A percentile compares a stretch with the other conserved stretches of the same genome.
These are phyloP conservation scores for Aspergillus indologenus DNA, from an alignment of 495 filamentous ascomycete species.

Conservation along the genomic window DNA sequence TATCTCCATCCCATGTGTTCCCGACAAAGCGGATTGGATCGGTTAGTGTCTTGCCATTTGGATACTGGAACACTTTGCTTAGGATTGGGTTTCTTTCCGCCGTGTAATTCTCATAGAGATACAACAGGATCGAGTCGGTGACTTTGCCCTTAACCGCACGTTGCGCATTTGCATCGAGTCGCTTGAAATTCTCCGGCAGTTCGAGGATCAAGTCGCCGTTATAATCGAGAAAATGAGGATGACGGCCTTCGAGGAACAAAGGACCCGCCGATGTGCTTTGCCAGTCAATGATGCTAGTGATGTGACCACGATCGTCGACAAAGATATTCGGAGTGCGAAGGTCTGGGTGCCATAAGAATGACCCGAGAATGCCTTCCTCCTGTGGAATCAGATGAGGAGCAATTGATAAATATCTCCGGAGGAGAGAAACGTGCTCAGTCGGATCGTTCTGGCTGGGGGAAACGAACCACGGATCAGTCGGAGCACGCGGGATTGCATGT, in stretches of 20 bases:
- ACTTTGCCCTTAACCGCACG: slow-evolving; percentile 14
- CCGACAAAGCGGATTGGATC: slow-evolving; percentile 17
- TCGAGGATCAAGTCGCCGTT: slow-evolving; percentile 25
- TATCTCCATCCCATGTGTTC: too few species aligned
- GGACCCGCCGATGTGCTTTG: slow-evolving; percentile 25
- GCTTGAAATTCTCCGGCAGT: slow-evolving; percentile 22
- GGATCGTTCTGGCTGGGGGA: slow-evolving; percentile 25
- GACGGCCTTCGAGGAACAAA: slow-evolving; percentile 24
- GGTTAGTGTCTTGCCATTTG: slow-evolving; percentile 3
- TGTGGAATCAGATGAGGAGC: slow-evolving; percentile 26
- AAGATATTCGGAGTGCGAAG: slow-evolving; percentile 36
- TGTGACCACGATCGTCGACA: slow-evolving; percentile 22
- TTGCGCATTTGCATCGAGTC: slow-evolving; percentile 21
- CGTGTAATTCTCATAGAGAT: slow-evolving; percentile 23
- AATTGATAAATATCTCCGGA: slow-evolving; percentile 23
- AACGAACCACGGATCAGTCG: too few species aligned
- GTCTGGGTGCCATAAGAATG: slow-evolving; percentile 35
- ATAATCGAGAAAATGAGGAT: slow-evolving; percentile 25
- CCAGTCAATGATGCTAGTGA: slow-evolving; percentile 35
- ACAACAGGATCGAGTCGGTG: slow-evolving; percentile 22
- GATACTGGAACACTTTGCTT: slow-evolving; percentile 13
- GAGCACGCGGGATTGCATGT: too few species aligned
- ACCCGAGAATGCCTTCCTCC: slow-evolving; percentile 16
- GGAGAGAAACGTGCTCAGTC: slow-evolving; percentile 17
- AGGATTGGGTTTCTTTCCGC: slow-evolving; percentile 17